Evolutionary conservation across 495 filamentous ascomycete genomes (phyloP).

Genomic region (Penicillium robsamsonii): DNA sequence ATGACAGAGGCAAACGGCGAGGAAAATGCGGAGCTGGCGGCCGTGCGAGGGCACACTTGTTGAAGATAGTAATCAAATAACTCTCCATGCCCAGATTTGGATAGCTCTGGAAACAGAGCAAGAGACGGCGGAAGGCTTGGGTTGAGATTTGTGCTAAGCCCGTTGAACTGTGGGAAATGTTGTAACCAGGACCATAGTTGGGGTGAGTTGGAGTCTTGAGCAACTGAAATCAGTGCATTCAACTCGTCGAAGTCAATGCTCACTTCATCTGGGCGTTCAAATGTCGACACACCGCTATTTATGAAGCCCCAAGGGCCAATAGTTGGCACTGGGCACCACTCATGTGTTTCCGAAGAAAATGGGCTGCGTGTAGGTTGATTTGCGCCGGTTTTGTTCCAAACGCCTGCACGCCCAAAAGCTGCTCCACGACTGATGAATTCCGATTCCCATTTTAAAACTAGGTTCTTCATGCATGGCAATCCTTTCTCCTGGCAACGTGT

Average conservation of each 20-base stretch:
- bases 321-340: conserved; percentile 33
- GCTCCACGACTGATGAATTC: conserved; percentile 45
- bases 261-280: conserved; percentile 31
- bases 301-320: conserved; percentile 40
- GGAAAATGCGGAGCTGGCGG: conserved; percentile 32
- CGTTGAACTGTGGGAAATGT: conserved; percentile 1
- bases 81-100: conserved; percentile 26
- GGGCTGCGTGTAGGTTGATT: conserved; percentile 12
- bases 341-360: conserved; percentile 18
- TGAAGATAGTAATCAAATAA: conserved; percentile 46
- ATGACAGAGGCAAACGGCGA: conserved; percentile 46
- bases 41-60: conserved; percentile 44
- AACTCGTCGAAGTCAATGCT: conserved; percentile 31
- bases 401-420: conserved; percentile 45
- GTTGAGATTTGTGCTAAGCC: conserved; percentile 1
- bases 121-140: conserved; percentile 16
- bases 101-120: conserved; percentile 33
- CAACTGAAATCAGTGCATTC: conserved; percentile 22
- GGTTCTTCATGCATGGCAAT: conserved; percentile 37
- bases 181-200: conserved; percentile 7
- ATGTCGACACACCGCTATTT: conserved; percentile 36
- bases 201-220: neutral
- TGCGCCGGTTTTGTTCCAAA: conserved; percentile 37
- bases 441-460: conserved; percentile 48
- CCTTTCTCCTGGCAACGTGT: conserved; percentile 39